phyloP scores from a whole-genome alignment of 2,329 filamentous ascomycete genomes.

The Didymosphaeria variabile region DNA sequence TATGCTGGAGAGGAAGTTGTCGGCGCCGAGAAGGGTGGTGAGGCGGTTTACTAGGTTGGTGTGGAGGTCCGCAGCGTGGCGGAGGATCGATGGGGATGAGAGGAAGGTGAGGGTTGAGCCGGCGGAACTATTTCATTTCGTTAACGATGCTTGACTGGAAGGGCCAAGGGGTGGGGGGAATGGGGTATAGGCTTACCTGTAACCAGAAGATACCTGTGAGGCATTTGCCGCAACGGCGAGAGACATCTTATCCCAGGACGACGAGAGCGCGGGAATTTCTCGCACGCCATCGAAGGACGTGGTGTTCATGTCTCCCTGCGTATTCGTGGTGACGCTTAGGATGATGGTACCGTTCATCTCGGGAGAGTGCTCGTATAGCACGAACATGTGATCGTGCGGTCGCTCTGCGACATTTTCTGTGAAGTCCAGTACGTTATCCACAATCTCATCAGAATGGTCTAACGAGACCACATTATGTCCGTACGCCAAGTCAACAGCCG shows the following conservation, averaged over 20 bases:
- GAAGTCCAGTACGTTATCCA: slow-evolving; percentile 20
- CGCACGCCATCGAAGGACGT: slow-evolving; percentile 17
- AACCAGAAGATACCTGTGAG: slow-evolving; percentile 7
- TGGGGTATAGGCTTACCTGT: background rate
- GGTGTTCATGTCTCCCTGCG: slow-evolving; percentile 18
- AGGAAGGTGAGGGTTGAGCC: slow-evolving; percentile 17
- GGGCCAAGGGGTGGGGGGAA: background rate
- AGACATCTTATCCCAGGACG: slow-evolving; percentile 8
- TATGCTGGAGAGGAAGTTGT: slow-evolving; percentile 16
- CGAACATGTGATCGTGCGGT: slow-evolving; percentile 12
- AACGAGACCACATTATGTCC: slow-evolving; percentile 20
- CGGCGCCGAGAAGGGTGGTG: slow-evolving; percentile 5
- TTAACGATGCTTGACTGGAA: too few species aligned
- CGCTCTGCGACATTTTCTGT: slow-evolving; percentile 10
- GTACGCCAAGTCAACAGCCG: slow-evolving; percentile 20
- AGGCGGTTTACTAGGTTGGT: slow-evolving; percentile 3
- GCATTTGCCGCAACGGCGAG: slow-evolving; percentile 18
- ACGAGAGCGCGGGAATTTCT: slow-evolving; percentile 7
- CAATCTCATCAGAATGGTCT: slow-evolving; percentile 14
- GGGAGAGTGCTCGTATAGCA: slow-evolving; percentile 12
- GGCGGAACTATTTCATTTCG: background rate
- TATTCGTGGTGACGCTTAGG: slow-evolving; percentile 11
- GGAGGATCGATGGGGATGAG: slow-evolving; percentile 15
- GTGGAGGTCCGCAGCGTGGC: slow-evolving; percentile 6
- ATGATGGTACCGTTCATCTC: slow-evolving; percentile 4